phyloP scores from a whole-genome alignment of 805 yeast species.

The Cyberlindnera bimundalis region DNA sequence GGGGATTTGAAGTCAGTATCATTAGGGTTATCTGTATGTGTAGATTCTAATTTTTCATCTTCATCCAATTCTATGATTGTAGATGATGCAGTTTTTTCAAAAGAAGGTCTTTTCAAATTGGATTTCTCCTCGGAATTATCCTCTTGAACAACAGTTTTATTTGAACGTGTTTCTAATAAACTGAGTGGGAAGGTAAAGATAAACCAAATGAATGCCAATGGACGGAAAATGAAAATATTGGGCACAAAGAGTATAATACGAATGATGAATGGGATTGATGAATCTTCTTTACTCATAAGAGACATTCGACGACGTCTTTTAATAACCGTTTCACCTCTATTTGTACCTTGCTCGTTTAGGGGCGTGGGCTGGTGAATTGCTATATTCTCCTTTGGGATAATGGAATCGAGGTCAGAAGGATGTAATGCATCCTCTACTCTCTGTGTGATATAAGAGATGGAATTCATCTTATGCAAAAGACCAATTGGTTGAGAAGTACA shows the following conservation, averaged over 20 bases:
- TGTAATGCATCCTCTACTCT: slow-evolving; percentile 24
- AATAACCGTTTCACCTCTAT: neutral
- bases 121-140: slow-evolving; percentile 4
- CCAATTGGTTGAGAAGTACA: neutral
- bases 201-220: slow-evolving; percentile 46
- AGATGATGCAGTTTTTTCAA: slow-evolving; percentile 3
- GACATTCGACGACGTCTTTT: slow-evolving; percentile 1
- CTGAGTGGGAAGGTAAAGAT: slow-evolving; percentile 56
- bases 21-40: slow-evolving; percentile 5
- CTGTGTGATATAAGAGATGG: slow-evolving; percentile 28
- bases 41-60: slow-evolving; percentile 12
- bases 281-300: slow-evolving; percentile 4
- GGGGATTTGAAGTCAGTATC: slow-evolving; percentile 23
- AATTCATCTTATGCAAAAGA: slow-evolving; percentile 20
- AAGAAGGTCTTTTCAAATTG: neutral
- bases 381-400: slow-evolving; percentile 10
- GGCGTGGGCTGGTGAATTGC: slow-evolving; percentile 1
- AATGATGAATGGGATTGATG: slow-evolving; percentile 22
- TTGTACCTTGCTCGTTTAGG: neutral
- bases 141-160: neutral
- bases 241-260: slow-evolving; percentile 44
- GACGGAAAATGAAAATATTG: slow-evolving; percentile 47
- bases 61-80: slow-evolving; percentile 19
- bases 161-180: slow-evolving; percentile 32
- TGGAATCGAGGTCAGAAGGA: slow-evolving; percentile 10